phyloP scores from a whole-genome alignment of 2,329 filamentous ascomycete genomes.

The Microascus cirrosus region DNA sequence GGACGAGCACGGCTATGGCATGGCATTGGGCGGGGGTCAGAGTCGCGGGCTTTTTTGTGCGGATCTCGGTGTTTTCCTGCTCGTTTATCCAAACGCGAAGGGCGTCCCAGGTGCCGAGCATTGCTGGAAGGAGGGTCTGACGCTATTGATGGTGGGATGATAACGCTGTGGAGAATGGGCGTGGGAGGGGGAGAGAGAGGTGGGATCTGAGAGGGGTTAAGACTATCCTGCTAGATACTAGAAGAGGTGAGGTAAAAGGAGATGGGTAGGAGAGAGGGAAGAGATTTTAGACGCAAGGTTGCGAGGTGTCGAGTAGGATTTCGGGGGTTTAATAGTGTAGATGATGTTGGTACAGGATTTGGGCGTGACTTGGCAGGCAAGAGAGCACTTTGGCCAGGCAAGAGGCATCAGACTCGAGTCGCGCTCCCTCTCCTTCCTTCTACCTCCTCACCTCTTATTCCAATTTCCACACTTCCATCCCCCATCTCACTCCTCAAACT shows the following conservation, averaged over 20 bases:
- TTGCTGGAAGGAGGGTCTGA: neutral
- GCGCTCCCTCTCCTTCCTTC: no score
- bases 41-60: constrained; percentile 15
- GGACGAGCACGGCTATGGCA: constrained; percentile 27
- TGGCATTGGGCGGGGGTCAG: constrained; percentile 24
- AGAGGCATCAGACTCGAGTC: no score
- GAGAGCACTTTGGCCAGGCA: no score
- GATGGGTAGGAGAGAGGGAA: neutral
- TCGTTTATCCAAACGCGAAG: constrained; percentile 27
- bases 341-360: no score
- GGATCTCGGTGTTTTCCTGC: constrained; percentile 13
- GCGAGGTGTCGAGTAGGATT: no score
- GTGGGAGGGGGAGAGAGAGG: neutral
- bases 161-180: neutral
- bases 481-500: no score
- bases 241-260: neutral
- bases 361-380: no score
- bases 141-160: constrained; percentile 7
- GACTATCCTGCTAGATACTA: neutral
- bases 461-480: no score
- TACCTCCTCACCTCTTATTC: no score
- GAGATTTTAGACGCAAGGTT: no score
- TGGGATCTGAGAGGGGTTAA: neutral
- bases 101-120: constrained; percentile 18
- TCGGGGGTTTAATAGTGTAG: no score